Evolutionary conservation across 2,329 filamentous ascomycete genomes (phyloP).

Genomic region (Colletotrichum sp.): DNA sequence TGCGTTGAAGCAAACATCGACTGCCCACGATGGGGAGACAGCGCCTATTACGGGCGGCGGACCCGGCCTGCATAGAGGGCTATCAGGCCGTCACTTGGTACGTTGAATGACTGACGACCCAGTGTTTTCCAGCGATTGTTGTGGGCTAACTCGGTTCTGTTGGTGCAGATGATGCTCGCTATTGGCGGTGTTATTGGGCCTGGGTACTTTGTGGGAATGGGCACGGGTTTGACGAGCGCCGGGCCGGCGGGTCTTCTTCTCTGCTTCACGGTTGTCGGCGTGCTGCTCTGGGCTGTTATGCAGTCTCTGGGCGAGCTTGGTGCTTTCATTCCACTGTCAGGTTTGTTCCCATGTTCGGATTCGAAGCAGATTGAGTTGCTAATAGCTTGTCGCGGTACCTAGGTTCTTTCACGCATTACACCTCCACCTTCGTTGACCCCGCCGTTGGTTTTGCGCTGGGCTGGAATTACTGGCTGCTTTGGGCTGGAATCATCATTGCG

Average conservation of each 20-base stretch:
- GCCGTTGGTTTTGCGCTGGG: constrained; percentile 59
- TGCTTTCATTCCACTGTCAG: neutral
- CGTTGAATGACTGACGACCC: neutral
- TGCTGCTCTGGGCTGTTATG: constrained; percentile 65
- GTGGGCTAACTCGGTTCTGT: neutral
- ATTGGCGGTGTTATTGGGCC: constrained; percentile 65
- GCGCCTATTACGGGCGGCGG: neutral
- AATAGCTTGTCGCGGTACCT: constrained; percentile 31
- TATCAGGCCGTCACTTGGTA: neutral
- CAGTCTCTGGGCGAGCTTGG: constrained; percentile 55
- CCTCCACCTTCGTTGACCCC: constrained; percentile 54
- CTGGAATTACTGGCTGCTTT: constrained; percentile 65
- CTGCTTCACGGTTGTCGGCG: constrained; percentile 60
- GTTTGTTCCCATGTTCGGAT: neutral
- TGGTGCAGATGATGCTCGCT: constrained; percentile 67
- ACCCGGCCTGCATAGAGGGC: neutral
- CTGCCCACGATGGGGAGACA: neutral
- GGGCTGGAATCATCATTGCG: neutral
- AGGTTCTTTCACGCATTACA: constrained; percentile 1
- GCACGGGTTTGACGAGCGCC: constrained; percentile 62
- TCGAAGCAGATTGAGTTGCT: neutral
- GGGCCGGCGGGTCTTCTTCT: constrained; percentile 65
- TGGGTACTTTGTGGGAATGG: constrained; percentile 66
- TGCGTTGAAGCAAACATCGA: neutral
- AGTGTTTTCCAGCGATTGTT: neutral